A percentile compares a stretch with the other conserved stretches of the same genome.
Conservation (phyloP, 2,329 filamentous ascomycete genomes). For the Fusarium coicis region DNA sequence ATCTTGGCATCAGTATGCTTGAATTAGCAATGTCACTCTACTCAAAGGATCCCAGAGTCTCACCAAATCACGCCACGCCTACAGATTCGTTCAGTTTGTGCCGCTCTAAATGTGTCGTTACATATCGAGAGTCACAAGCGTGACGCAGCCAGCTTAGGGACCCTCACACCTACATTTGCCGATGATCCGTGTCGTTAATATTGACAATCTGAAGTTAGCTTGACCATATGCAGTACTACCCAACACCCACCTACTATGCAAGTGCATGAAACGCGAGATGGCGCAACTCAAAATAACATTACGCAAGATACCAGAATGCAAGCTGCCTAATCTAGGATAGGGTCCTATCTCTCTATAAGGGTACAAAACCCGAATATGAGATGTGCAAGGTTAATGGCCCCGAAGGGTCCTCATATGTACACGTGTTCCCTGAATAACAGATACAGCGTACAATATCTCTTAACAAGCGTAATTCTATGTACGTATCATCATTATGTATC, state of each 20-base stretch:
- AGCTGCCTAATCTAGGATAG: neutral
- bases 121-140: neutral
- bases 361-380: neutral
- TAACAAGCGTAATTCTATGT: fast-evolving
- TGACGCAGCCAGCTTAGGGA: fast-evolving
- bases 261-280: neutral
- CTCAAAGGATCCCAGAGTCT: neutral
- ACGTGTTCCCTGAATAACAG: neutral
- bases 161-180: neutral
- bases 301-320: neutral
- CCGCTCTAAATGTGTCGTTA: neutral
- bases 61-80: neutral
- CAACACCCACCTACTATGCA: neutral
- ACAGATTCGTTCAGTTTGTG: neutral
- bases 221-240: neutral
- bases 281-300: neutral
- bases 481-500: neutral
- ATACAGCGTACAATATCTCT: fast-evolving
- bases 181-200: neutral
- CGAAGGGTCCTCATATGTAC: neutral
- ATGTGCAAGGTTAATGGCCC: neutral
- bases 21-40: neutral
- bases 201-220: neutral
- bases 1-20: neutral
- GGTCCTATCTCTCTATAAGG: neutral